These are phyloP conservation scores for Lophiostoma macrostomum DNA, from an alignment of 495 filamentous ascomycete species.

Conservation along the genomic window DNA sequence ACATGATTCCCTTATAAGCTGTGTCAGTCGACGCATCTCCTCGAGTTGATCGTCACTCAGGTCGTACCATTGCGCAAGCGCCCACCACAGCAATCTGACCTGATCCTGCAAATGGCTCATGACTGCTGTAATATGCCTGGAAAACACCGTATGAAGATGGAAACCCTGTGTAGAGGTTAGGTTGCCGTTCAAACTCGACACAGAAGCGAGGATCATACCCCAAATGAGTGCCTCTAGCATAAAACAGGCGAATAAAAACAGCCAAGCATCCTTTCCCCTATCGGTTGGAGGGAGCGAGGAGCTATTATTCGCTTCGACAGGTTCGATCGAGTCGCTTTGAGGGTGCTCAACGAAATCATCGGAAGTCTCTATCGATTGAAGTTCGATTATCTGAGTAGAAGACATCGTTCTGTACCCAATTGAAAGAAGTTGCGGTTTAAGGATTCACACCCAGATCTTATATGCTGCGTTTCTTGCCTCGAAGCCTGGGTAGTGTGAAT, in stretches of 20 bases:
- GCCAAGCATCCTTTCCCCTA: conserved; percentile 61
- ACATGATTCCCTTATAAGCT: conserved; percentile 45
- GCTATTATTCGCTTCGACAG: conserved; percentile 18
- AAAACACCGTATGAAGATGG: conserved; percentile 62
- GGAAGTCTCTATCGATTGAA: conserved; percentile 5
- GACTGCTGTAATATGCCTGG: conserved; percentile 54
- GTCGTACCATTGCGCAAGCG: conserved; percentile 47
- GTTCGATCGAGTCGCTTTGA: background rate
- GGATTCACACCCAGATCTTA: too few relatives aligned
- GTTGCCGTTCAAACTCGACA: background rate
- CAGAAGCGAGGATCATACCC: conserved; percentile 44
- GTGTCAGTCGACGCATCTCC: background rate
- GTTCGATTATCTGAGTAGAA: background rate
- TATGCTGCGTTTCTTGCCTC: too few relatives aligned
- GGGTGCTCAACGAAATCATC: background rate
- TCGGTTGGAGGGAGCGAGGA: conserved; percentile 57
- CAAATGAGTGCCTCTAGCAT: conserved; percentile 63
- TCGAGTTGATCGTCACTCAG: background rate
- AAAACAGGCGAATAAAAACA: conserved; percentile 61
- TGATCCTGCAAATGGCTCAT: conserved; percentile 44
- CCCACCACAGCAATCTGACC: conserved; percentile 51
- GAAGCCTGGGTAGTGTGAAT: too few relatives aligned
- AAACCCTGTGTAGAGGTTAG: conserved; percentile 49
- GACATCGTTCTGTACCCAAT: too few relatives aligned
- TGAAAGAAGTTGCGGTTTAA: too few relatives aligned